Conservation (phyloP, 169 alveolate species). For the Ichthyophthirius multifiliis region DNA sequence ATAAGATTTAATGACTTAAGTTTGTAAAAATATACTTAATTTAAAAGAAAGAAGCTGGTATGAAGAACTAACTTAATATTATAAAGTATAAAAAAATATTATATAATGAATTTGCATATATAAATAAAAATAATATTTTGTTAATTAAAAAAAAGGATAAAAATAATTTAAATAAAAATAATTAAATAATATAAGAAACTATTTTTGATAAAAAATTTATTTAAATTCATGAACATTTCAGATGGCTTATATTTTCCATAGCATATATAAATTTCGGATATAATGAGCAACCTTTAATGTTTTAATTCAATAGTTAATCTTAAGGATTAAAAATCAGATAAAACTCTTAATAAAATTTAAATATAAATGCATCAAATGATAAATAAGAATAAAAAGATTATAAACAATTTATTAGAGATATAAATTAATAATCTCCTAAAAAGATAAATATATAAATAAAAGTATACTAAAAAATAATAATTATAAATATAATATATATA, state of each 20-base stretch:
- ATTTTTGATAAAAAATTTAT: background rate
- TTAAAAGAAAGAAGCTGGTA: background rate
- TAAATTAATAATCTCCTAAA: too few relatives aligned
- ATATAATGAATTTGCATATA: background rate
- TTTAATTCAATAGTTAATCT: too few relatives aligned
- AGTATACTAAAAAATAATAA: too few relatives aligned
- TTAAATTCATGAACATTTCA: background rate
- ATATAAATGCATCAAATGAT: background rate
- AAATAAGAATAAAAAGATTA: too few relatives aligned
- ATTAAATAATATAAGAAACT: background rate
- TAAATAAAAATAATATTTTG: background rate
- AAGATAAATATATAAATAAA: too few relatives aligned
- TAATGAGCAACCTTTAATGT: too few relatives aligned
- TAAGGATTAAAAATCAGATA: too few relatives aligned
- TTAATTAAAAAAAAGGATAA: background rate
- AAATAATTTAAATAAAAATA: background rate
- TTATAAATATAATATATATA: too few relatives aligned
- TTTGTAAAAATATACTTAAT: background rate
- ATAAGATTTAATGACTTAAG: background rate
- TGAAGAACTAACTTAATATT: background rate
- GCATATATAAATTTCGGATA: background rate
- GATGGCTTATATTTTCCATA: background rate
- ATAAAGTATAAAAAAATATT: background rate
- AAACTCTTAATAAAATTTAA: too few relatives aligned
- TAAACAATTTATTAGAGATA: too few relatives aligned